Percentiles rank a stretch among this genome's conserved stretches.
phyloP scores from a whole-genome alignment of 2,329 filamentous ascomycete species.

The Fulvia fulva region DNA sequence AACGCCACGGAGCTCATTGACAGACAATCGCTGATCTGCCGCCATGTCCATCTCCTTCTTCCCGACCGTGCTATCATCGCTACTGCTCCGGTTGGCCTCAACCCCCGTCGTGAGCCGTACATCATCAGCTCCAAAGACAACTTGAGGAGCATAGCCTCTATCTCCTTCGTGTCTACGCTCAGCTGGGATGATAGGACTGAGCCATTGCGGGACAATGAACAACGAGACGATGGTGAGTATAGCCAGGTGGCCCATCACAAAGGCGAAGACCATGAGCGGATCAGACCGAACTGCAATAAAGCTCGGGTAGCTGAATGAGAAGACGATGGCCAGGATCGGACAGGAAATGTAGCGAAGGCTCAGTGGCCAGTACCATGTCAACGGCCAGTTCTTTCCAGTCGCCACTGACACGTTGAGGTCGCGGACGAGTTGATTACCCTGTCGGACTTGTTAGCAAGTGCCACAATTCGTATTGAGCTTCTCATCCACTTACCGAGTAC shows the following conservation, averaged over 20 bases:
- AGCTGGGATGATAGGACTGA: conserved; percentile 50
- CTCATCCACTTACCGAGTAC: too few species aligned
- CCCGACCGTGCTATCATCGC: too few species aligned
- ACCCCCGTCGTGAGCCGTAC: too few species aligned
- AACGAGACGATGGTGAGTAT: conserved; percentile 48
- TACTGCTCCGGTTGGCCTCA: too few species aligned
- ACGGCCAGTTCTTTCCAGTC: conserved; percentile 53
- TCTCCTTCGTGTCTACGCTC: conserved; percentile 41
- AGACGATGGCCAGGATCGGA: conserved; percentile 50
- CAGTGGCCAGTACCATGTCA: conserved; percentile 50
- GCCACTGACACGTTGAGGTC: conserved; percentile 55
- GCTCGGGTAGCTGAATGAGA: conserved; percentile 50
- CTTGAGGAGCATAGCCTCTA: not conserved
- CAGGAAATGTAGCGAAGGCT: conserved; percentile 50
- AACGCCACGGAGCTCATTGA: too few species aligned
- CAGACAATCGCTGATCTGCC: too few species aligned
- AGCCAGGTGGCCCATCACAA: conserved; percentile 46
- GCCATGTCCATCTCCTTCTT: too few species aligned
- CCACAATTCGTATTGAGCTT: too few species aligned
- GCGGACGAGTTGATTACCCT: conserved; percentile 54
- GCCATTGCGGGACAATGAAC: conserved; percentile 53
- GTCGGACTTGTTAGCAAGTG: too few species aligned
- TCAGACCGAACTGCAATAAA: conserved; percentile 49
- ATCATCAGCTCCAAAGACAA: not conserved
- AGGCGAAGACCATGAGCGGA: conserved; percentile 50